phyloP scores from a whole-genome alignment of 768 basidiomycete genomes.

The Coprinopsis strossmayeri region DNA sequence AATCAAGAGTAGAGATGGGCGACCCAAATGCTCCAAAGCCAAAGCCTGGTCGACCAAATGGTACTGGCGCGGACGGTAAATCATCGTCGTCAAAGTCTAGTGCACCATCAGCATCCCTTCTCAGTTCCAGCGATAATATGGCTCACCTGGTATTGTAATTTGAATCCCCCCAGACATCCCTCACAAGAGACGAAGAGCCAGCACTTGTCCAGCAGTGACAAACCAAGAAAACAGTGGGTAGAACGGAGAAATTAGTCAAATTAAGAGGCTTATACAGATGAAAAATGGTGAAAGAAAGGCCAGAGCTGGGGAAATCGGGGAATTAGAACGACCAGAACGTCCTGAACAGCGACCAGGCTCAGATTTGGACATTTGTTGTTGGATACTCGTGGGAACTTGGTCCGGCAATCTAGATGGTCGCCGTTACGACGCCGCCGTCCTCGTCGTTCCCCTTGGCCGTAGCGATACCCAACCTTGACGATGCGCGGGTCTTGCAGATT shows the following conservation, averaged over 20 bases:
- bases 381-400: not conserved
- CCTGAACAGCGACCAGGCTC: not conserved
- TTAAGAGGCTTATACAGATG: too few species aligned
- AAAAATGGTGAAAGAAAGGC: not conserved
- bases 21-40: slow-evolving; percentile 35
- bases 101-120: slow-evolving; percentile 1
- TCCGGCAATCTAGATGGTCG: not conserved
- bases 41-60: slow-evolving; percentile 61
- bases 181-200: slow-evolving; percentile 1
- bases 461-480: too few species aligned
- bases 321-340: not conserved
- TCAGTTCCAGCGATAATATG: not conserved
- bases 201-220: slow-evolving; percentile 4
- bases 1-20: slow-evolving; percentile 49
- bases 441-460: not conserved
- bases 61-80: slow-evolving; percentile 50
- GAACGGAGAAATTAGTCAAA: not conserved
- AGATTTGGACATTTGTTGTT: not conserved
- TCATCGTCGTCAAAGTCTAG: slow-evolving; percentile 80
- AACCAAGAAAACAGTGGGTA: not conserved
- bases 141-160: slow-evolving; percentile 60
- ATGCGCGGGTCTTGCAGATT: too few species aligned
- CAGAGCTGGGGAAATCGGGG: not conserved
- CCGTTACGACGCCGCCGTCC: not conserved
- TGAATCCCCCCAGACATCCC: slow-evolving; percentile 46